Percentiles rank a stretch among this genome's conserved stretches.
Evolutionary conservation across 2,329 filamentous ascomycete genomes (phyloP).

Genomic region (Alternaria solani): DNA sequence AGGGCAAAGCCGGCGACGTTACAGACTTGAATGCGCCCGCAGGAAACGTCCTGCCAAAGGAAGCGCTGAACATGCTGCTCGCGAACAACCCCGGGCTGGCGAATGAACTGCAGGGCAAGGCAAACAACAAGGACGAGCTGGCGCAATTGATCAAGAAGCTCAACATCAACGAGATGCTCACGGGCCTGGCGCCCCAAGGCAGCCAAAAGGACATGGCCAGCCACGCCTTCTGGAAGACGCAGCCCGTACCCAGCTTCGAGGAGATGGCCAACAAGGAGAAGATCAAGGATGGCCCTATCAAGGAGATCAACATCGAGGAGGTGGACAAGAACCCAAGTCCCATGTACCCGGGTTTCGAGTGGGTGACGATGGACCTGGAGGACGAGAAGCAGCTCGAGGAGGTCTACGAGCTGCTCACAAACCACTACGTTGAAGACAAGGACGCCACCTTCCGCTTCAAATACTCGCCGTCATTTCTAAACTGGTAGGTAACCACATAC

Average conservation of each 20-base stretch:
- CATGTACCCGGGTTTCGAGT: slow-evolving; percentile 84
- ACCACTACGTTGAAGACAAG: slow-evolving; percentile 97
- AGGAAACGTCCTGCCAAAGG: slow-evolving; percentile 45
- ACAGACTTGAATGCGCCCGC: slow-evolving; percentile 38
- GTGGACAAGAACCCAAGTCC: slow-evolving; percentile 79
- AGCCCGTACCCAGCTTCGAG: slow-evolving; percentile 86
- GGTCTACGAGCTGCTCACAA: slow-evolving; percentile 87
- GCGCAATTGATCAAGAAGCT: slow-evolving; percentile 67
- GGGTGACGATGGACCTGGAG: slow-evolving; percentile 87
- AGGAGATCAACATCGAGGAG: slow-evolving; percentile 77
- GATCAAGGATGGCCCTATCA: slow-evolving; percentile 81
- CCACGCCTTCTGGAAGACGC: slow-evolving; percentile 99
- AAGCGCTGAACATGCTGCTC: slow-evolving; percentile 49
- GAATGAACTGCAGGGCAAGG: slow-evolving; percentile 45
- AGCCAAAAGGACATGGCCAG: slow-evolving; percentile 98
- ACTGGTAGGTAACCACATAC: slow-evolving; percentile 69
- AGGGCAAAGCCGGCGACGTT: slow-evolving; percentile 40
- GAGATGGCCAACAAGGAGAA: slow-evolving; percentile 55
- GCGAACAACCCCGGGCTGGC: slow-evolving; percentile 51
- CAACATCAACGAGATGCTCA: slow-evolving; percentile 75
- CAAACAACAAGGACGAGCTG: slow-evolving; percentile 38
- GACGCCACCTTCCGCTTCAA: slow-evolving; percentile 98
- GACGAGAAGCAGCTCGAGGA: slow-evolving; percentile 82
- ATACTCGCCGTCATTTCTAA: slow-evolving; percentile 87
- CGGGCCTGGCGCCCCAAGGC: slow-evolving; percentile 75